A percentile compares a stretch with the other conserved stretches of the same genome.
Evolutionary conservation across 1,284 basidiomycete species (phyloP).

Genomic region (Xerocomus nothofagi): DNA sequence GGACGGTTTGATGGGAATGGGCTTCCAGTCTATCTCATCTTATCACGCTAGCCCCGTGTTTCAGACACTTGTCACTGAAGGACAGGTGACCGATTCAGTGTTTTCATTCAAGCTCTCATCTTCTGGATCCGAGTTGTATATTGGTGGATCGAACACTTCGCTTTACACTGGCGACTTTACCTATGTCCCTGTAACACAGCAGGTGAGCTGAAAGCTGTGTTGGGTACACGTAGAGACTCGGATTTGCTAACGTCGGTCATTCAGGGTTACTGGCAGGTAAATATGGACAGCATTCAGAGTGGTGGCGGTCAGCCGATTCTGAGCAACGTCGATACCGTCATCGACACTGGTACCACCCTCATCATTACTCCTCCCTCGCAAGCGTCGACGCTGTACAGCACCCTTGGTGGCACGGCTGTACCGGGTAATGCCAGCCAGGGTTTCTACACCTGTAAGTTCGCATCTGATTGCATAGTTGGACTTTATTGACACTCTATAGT

Average conservation of each 20-base stretch:
- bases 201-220: constrained; percentile 17
- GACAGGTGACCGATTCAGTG: constrained; percentile 24
- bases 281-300: constrained; percentile 34
- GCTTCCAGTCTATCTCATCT: constrained; percentile 24
- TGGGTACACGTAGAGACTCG: too few species aligned
- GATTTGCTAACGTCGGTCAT: too few species aligned
- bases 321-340: constrained; percentile 35
- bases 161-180: constrained; percentile 17
- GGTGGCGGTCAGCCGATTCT: constrained; percentile 26
- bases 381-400: constrained; percentile 1
- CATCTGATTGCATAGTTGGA: too few species aligned
- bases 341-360: constrained; percentile 51
- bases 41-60: constrained; percentile 24
- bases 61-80: constrained; percentile 26
- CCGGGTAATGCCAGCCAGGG: neutral
- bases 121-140: constrained; percentile 34
- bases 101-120: constrained; percentile 41
- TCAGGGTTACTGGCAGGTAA: constrained; percentile 46
- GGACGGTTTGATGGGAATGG: constrained; percentile 39
- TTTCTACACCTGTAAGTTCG: too few species aligned
- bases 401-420: constrained; percentile 10
- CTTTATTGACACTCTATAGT: too few species aligned
- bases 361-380: constrained; percentile 34
- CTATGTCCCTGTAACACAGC: constrained; percentile 31
- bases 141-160: constrained; percentile 37